phyloP scores from a whole-genome alignment of 2,329 filamentous ascomycete genomes.

The Paracorniculantispora psalliotae region DNA sequence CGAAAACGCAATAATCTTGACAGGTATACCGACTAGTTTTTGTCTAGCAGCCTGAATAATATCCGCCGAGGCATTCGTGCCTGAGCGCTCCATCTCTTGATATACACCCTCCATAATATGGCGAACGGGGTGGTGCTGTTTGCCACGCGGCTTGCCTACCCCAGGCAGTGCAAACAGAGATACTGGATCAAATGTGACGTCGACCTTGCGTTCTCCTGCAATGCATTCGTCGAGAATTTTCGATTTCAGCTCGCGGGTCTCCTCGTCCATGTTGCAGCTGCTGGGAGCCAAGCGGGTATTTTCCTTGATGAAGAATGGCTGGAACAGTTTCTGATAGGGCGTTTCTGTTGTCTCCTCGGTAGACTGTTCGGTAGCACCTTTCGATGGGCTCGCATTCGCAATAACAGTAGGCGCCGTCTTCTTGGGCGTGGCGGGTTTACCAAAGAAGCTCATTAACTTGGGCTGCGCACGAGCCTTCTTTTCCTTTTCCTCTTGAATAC shows the following conservation, averaged over 20 bases:
- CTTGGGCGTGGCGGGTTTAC: conserved; percentile 36
- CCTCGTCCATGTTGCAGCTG: conserved; percentile 52
- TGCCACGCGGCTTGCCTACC: conserved; percentile 37
- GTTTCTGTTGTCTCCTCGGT: conserved; percentile 26
- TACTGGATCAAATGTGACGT: conserved; percentile 37
- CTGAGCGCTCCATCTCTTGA: conserved; percentile 39
- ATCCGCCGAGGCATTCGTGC: conserved; percentile 27
- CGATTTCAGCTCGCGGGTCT: conserved; percentile 48
- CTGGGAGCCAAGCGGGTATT: conserved; percentile 65
- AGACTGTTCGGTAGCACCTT: conserved; percentile 20
- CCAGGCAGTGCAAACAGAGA: conserved; percentile 42
- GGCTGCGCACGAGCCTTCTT: conserved; percentile 46
- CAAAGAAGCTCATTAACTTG: conserved; percentile 45
- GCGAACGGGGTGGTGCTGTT: conserved; percentile 48
- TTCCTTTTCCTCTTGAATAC: conserved; percentile 38
- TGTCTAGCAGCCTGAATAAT: conserved; percentile 28
- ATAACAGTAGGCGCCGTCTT: conserved; percentile 32
- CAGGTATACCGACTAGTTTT: conserved; percentile 49
- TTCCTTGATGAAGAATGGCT: conserved; percentile 74
- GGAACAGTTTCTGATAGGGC: conserved; percentile 66
- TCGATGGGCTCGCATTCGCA: conserved; percentile 25
- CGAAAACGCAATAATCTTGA: conserved; percentile 59
- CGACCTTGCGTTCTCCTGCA: conserved; percentile 40
- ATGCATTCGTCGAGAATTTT: conserved; percentile 50
- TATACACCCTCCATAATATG: conserved; percentile 56